phyloP scores from a whole-genome alignment of 169 alveolate genomes.

The Besnoitia besnoiti region DNA sequence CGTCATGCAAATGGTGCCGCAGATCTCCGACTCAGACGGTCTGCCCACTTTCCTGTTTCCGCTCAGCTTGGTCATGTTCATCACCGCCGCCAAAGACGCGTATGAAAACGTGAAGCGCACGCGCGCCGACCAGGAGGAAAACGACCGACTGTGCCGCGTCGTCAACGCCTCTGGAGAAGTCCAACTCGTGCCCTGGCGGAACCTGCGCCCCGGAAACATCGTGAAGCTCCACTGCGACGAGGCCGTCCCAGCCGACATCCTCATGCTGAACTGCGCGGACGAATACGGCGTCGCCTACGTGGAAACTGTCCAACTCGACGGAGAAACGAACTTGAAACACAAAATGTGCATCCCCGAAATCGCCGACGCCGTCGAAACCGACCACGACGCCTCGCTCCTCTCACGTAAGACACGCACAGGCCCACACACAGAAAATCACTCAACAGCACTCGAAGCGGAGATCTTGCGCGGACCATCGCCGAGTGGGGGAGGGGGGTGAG shows the following conservation, averaged over 20 bases:
- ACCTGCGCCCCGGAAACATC: slow-evolving; percentile 92
- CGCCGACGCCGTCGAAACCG: slow-evolving; percentile 72
- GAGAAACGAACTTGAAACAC: slow-evolving; percentile 93
- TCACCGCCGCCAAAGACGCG: slow-evolving; percentile 92
- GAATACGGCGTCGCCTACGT: slow-evolving; percentile 87
- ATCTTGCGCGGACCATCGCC: too few relatives aligned
- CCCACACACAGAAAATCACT: too few relatives aligned
- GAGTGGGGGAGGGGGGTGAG: too few relatives aligned
- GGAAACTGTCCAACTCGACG: slow-evolving; percentile 90
- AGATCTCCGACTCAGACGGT: slow-evolving; percentile 84
- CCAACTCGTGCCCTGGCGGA: slow-evolving; percentile 81
- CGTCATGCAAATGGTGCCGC: slow-evolving; percentile 70
- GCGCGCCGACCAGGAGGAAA: slow-evolving; percentile 90
- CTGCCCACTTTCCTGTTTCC: slow-evolving; percentile 91
- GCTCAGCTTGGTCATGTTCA: slow-evolving; percentile 90
- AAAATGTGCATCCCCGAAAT: slow-evolving; percentile 82
- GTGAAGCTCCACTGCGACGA: slow-evolving; percentile 86
- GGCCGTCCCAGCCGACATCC: slow-evolving; percentile 94
- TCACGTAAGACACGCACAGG: slow-evolving; percentile 25
- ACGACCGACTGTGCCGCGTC: slow-evolving; percentile 77
- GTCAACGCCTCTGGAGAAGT: slow-evolving; percentile 50
- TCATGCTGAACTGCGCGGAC: slow-evolving; percentile 89
- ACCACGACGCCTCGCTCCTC: slow-evolving; percentile 75
- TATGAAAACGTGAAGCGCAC: slow-evolving; percentile 92
- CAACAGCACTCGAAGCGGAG: too few relatives aligned